Base-by-base conservation (phyloP, 2,329 filamentous ascomycete species). In the Cercospora nicotianae region DNA sequence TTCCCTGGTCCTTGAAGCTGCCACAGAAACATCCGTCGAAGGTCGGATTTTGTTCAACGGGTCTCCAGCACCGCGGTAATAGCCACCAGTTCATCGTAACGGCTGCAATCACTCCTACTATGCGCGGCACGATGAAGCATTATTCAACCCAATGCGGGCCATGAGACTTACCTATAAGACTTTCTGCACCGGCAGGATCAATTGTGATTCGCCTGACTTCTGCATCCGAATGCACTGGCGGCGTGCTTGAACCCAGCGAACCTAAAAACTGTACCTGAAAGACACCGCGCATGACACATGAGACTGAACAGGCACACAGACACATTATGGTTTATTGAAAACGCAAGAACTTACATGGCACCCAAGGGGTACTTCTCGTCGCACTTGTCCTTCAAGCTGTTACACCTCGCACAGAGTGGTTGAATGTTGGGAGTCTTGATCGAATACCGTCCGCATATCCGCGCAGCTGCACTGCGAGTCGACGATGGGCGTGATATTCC, bases 301-400 rank as follows among this genome's bases (percentile, higher is more conserved):
- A 48, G 45, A 48, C 18, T 48, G n/a, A 48, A 48, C n/a, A 20
- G 45, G 45, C 18, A 20, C 45, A 23, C 18, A 48, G 18, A 48
- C 45, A 20, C n/a, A 18, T 48, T 48, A 23, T 23, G 45, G n/a
- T 48, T 48, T 48, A 23, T 48, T 48, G 45, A 20, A 48, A 48
- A 48, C 45, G 8, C 58, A 33, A 60, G 30, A 30, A 60, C 57
- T 20, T 60, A 23, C 58, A 42, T 39, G 58, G 58, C 36, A 60
- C 23, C 30, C 42, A 60, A 60, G 58, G 31, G 58, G 31, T 33
- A 60, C n/a, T 60, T 26, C n/a, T 60, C 7, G 20, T 26, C 20
- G 10, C 10, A 36, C 18, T 26, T 10, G 18, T 23, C 36, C 30
- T 36, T 5, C n/a, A 36, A 18, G 45, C 9, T 23, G 18, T 26